Evolutionary conservation across 805 yeast species (phyloP).

Genomic region (Lipomyces anomalus): DNA sequence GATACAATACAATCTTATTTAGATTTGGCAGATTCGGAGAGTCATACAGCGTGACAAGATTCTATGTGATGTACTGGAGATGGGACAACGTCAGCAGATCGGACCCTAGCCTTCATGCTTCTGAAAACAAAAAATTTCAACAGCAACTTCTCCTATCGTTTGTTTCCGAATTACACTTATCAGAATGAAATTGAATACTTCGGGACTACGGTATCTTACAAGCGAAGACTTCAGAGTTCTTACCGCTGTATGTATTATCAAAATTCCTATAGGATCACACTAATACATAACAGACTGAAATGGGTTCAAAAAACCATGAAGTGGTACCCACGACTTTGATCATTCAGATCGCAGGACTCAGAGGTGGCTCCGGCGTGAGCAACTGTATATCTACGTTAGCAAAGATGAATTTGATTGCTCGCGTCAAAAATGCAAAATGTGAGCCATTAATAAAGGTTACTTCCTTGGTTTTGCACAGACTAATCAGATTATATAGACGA

Average conservation of each 20-base stretch:
- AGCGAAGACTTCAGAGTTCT: conserved; percentile 86
- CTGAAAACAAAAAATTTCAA: background rate
- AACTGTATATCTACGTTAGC: conserved; percentile 81
- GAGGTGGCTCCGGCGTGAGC: conserved; percentile 69
- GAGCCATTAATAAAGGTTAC: background rate
- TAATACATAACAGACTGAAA: conserved; percentile 42
- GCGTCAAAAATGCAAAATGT: conserved; percentile 77
- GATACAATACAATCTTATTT: background rate
- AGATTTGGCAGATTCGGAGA: background rate
- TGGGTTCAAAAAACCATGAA: conserved; percentile 89
- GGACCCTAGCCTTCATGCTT: too few species aligned
- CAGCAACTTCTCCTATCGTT: background rate
- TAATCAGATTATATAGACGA: conserved; percentile 44
- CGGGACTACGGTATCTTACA: conserved; percentile 89
- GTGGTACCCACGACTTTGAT: conserved; percentile 87
- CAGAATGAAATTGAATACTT: conserved; percentile 82
- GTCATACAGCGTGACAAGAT: background rate
- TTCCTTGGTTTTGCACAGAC: background rate
- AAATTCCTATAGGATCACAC: background rate
- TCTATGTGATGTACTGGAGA: too few species aligned
- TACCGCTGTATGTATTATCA: conserved; percentile 50
- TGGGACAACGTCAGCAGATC: too few species aligned
- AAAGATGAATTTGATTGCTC: conserved; percentile 69
- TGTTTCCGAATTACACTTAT: background rate
- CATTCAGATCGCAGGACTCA: conserved; percentile 69